A percentile compares a stretch with the other conserved stretches of the same genome.
Conservation (phyloP, 805 yeast genomes). For the Ogataea haglerorum region DNA sequence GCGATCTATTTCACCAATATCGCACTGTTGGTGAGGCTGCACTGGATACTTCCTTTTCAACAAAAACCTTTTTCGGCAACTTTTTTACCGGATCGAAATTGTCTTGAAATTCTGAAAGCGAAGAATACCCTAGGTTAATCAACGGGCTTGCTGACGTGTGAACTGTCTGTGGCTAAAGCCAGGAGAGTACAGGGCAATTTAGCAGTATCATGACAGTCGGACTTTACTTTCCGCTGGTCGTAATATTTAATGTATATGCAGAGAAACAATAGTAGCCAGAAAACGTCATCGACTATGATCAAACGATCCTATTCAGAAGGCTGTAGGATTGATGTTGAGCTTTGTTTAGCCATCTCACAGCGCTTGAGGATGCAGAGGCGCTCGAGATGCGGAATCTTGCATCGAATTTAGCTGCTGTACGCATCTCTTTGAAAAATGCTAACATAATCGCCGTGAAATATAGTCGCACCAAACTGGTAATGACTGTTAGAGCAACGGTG, state of each 20-base stretch:
- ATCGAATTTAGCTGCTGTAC: slow-evolving; percentile 42
- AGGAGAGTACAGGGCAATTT: not conserved
- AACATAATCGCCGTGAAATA: slow-evolving; percentile 59
- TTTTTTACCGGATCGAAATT: not conserved
- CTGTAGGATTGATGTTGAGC: slow-evolving; percentile 21
- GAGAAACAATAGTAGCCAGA: slow-evolving; percentile 1
- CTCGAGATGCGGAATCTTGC: slow-evolving; percentile 25
- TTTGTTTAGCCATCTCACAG: slow-evolving; percentile 5
- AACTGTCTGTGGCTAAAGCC: not conserved
- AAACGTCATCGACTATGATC: not conserved
- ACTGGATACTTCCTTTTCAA: not conserved
- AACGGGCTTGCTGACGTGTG: not conserved
- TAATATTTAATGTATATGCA: slow-evolving; percentile 1
- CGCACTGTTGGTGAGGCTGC: not conserved
- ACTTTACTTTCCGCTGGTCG: not conserved
- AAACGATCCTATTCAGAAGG: slow-evolving; percentile 16
- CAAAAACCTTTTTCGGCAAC: not conserved
- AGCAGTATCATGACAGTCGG: not conserved
- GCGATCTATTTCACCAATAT: not conserved
- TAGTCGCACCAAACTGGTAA: slow-evolving; percentile 46
- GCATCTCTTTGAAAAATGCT: slow-evolving; percentile 56
- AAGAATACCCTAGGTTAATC: not conserved
- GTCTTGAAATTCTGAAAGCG: not conserved
- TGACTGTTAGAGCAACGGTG: slow-evolving; percentile 48
- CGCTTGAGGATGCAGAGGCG: slow-evolving; percentile 7